A percentile compares a stretch with the other conserved stretches of the same genome.
phyloP scores from a whole-genome alignment of 75 land plant species.

The Pinus albicaulis region DNA sequence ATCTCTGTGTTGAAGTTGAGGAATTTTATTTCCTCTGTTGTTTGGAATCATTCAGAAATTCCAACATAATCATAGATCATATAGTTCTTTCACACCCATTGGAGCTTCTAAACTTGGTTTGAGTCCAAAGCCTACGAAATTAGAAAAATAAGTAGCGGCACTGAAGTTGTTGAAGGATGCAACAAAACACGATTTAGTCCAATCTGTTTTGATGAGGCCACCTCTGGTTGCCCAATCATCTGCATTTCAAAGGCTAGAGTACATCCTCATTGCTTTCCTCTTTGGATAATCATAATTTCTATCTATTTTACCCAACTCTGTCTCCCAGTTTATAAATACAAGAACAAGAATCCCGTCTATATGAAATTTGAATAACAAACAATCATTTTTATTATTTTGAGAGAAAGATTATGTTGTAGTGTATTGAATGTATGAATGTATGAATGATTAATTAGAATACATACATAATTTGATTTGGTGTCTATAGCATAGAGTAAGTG shows the following conservation, averaged over 20 bases:
- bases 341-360: constrained; percentile 52
- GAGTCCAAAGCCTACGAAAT: background rate
- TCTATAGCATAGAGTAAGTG: constrained; percentile 27
- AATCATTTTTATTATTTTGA: background rate
- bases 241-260: constrained; percentile 5
- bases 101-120: background rate
- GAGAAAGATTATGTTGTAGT: no score
- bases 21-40: no score
- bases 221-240: constrained; percentile 25
- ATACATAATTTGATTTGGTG: constrained; percentile 23
- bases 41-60: no score
- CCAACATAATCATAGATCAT: no score
- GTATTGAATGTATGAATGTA: no score
- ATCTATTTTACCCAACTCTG: constrained; percentile 8
- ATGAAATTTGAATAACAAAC: constrained; percentile 24
- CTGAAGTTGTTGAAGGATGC: background rate
- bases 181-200: background rate
- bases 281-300: background rate
- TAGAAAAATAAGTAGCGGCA: no score
- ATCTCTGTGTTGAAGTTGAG: no score
- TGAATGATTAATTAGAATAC: background rate
- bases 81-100: no score
- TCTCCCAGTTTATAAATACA: constrained; percentile 26
- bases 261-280: background rate
- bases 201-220: background rate